These are phyloP conservation scores for Eurotiales sp. DNA, from an alignment of 2,329 filamentous ascomycete species.

Conservation along the genomic window DNA sequence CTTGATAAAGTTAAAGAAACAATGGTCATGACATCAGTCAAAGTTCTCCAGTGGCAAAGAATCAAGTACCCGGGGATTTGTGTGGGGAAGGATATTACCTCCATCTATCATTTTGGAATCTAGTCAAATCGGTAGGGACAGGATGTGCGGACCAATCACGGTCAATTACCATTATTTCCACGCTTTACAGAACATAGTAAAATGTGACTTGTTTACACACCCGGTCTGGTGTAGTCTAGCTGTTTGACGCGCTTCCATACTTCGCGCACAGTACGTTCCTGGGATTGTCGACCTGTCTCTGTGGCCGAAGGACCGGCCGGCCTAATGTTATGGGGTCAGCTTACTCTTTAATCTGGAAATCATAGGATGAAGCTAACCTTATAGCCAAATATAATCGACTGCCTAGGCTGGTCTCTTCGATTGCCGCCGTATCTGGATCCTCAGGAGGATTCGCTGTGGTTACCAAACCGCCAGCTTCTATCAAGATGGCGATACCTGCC, in stretches of 20 bases:
- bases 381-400: conserved; percentile 69
- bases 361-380: conserved; percentile 39
- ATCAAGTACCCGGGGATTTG: not conserved
- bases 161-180: not conserved
- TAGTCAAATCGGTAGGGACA: too few relatives aligned
- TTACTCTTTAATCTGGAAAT: not conserved
- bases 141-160: too few relatives aligned
- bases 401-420: conserved; percentile 60
- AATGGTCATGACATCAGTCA: too few relatives aligned
- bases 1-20: too few relatives aligned
- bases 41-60: not conserved
- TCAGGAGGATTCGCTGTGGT: conserved; percentile 70
- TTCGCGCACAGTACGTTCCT: conserved; percentile 67
- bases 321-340: conserved; percentile 36
- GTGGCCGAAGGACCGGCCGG: conserved; percentile 59
- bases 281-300: conserved; percentile 63
- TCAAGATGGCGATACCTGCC: conserved; percentile 67
- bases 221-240: conserved; percentile 65
- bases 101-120: not conserved
- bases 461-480: conserved; percentile 70
- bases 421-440: conserved; percentile 52
- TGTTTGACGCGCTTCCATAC: conserved; percentile 66
- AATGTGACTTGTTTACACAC: conserved; percentile 37
- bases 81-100: not conserved
- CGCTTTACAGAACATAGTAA: conserved; percentile 2